These are phyloP conservation scores for Echites panduratus DNA, from an alignment of 257 asterid species.

Conservation along the genomic window DNA sequence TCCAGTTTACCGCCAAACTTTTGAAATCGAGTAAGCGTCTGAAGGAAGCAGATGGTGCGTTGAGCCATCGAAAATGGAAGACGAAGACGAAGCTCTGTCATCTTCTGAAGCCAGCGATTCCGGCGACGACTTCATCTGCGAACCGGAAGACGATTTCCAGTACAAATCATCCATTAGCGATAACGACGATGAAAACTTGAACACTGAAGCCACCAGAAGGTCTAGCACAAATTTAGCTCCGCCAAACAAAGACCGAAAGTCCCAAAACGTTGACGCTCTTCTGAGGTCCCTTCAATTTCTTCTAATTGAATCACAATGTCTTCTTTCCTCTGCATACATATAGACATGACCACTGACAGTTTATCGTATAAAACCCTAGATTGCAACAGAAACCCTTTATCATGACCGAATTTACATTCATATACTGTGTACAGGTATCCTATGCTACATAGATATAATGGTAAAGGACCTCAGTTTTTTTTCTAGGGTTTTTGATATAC, in stretches of 20 bases:
- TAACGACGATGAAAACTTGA: conserved; percentile 23
- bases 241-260: conserved; percentile 37
- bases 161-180: conserved; percentile 30
- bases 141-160: conserved; percentile 23
- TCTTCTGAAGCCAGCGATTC: conserved; percentile 46
- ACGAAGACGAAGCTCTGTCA: conserved; percentile 38
- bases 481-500: background rate
- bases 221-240: conserved; percentile 35
- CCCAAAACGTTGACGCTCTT: conserved; percentile 64
- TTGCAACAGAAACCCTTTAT: background rate
- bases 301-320: background rate
- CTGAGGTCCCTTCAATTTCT: conserved; percentile 39
- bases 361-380: background rate
- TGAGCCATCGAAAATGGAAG: conserved; percentile 38
- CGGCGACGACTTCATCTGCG: conserved; percentile 21
- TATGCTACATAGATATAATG: background rate
- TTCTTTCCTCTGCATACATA: background rate
- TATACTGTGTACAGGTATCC: background rate
- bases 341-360: background rate
- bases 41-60: conserved; percentile 2
- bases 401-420: background rate
- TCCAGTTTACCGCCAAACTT: conserved; percentile 16
- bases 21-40: conserved; percentile 11
- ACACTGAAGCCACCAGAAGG: conserved; percentile 23
- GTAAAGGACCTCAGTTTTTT: background rate